Evolutionary conservation across 306 rosid species (phyloP), one percentile per base, ranked within the genome.

Genomic region (Fragaria ananassa): DNA sequence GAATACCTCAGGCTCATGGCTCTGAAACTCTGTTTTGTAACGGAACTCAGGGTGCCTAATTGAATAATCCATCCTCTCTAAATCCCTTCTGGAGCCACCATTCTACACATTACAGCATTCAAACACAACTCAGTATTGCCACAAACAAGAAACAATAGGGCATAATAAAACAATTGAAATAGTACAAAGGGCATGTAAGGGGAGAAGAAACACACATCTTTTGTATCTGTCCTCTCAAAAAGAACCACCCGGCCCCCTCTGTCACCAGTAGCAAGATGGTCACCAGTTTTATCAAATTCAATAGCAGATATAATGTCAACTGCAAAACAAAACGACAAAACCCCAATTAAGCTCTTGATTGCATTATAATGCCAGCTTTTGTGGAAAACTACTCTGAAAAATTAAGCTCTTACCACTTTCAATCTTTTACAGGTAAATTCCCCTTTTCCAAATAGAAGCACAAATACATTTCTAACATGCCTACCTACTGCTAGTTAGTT

Each of bases 241-340:
- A 96, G 99, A 82, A 96, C 99, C 72, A 96, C 99, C 64, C 99
- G 93, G 42, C 99, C 99, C 74, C 99, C 99, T n/a, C 98, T 97
- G 79, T 96, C 99, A 34, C 99, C 99, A 13, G 99, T 96, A 80
- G 98, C 99, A 78, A 96, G 99, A 89, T 92, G 97, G 82, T 92
- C 93, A 54, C 99, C 99, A 71, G 84, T 88, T 84, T 85, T 92
- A 85, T 96, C 99, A 51, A 96, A 96, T 81, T 96, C 99, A 74
- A 96, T 96, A 35, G 99, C 99, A 82, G 99, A 96, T 80, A 96
- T 96, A 71, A 96, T 92, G 86, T 96, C 99, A 84, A 96, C 99
- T 96, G 94, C 82, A 82, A 67, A 85, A 78, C 71, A 23, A 74
- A 81, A 76, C 49, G 68, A 58, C 39, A 45, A 42, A 80, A 46